phyloP scores from a whole-genome alignment of 176 grass and related monocot genomes.

The bread wheat (Triticum aestivum) region IWGSC_CS_RefSeq_v2.1 NC_057810.1:529689371-529689870 shows the following conservation, averaged over 20 bases:
- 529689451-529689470: not conserved
- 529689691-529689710: conserved; percentile 41
- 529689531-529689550: conserved; percentile 30
- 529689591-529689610: conserved; percentile 14
- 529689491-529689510: conserved; percentile 14
- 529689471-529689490: not conserved
- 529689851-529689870: conserved; percentile 6
- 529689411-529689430: conserved; percentile 24
- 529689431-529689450: conserved; percentile 2
- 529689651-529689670: conserved; percentile 30
- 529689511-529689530: conserved; percentile 12
- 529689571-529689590: conserved; percentile 31
- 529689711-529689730: conserved; percentile 39
- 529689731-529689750: conserved; percentile 58
- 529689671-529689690: conserved; percentile 44
- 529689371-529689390: not conserved
- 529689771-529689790: conserved; percentile 36
- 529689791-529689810: conserved; percentile 52
- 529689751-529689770: conserved; percentile 37
- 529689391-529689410: not conserved
- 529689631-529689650: conserved; percentile 22
- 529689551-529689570: conserved; percentile 31
- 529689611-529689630: conserved; percentile 38
- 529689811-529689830: conserved; percentile 39
- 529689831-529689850: conserved; percentile 23